These are phyloP conservation scores for Apium graveolens DNA, from an alignment of 129 eudicot genomes.

Conservation along the genomic window DNA sequence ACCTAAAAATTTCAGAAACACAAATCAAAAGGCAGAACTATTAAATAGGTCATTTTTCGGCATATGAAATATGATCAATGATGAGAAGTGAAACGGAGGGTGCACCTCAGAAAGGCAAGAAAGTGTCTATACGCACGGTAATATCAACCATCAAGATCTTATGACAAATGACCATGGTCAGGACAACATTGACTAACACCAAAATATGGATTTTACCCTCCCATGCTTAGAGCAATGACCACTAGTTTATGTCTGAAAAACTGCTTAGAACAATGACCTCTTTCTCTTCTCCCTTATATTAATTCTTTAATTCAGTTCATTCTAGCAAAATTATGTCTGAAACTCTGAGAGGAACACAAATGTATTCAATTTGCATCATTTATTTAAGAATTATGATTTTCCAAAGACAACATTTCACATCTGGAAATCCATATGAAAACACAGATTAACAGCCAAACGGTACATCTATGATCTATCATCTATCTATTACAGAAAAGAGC, in stretches of 20 bases:
- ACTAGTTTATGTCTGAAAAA: not conserved
- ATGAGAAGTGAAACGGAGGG: not conserved
- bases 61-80: not conserved
- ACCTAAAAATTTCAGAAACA: not conserved
- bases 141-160: not conserved
- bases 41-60: not conserved
- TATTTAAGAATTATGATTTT: too few relatives aligned
- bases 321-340: not conserved
- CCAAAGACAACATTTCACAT: not conserved
- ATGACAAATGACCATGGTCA: not conserved
- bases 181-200: not conserved
- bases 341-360: not conserved
- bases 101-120: too few relatives aligned
- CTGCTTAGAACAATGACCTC: not conserved
- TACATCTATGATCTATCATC: too few relatives aligned
- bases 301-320: too few relatives aligned
- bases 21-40: not conserved
- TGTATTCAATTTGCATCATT: not conserved
- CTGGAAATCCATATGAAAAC: not conserved
- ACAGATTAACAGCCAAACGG: not conserved
- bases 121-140: too few relatives aligned
- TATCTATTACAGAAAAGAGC: not conserved
- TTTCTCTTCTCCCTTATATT: not conserved
- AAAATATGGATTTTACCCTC: not conserved
- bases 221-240: not conserved